Base-by-base conservation (phyloP, 805 yeast species). In the Metschnikowia hibisci region DNA sequence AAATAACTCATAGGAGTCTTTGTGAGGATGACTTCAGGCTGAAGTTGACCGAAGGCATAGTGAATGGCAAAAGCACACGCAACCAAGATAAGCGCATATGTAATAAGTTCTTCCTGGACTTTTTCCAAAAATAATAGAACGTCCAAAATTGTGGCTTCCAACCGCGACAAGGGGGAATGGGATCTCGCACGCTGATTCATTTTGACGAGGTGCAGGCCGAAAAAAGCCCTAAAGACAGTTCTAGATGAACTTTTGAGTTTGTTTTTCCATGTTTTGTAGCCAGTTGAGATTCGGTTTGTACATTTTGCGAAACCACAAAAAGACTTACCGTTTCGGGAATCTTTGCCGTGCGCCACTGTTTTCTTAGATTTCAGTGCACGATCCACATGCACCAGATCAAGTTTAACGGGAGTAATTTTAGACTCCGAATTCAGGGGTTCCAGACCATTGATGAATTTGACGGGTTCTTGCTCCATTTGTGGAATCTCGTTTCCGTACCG, bases 121-220 rank as follows among this genome's bases (percentile, higher is more conserved):
- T 27, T 12, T 12, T 35, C 39, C 32, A 35, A 35, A 1, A n/a
- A 6, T 31, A 16, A 27, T 12, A 35, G 39, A 11, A 28, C 8
- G 10, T 35, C n/a, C 32, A 35, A 35, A 16, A 9, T 12, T 4
- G 28, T 4, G 6, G 31, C 16, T 14, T 35, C 32, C 32, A 13
- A 16, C 8, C n/a, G n/a, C 14, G 31, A 16, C 18, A 18, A 18
- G 13, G 32, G 23, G 15, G 13, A 16, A 5, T 14, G n/a, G 11
- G 39, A 35, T n/a, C 13, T 26, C 25, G 39, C 39, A 12, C 39
- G 39, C 20, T 4, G 39, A 10, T 35, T 35, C 32, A 35, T n/a
- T 9, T 16, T n/a, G 10, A 31, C 3, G 11, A 35, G 39, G 32
- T 18, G 26, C 16, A 27, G 16, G 3, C 32, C 28, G 26, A 27